These are phyloP conservation scores for Ochetophila trinervis DNA, from an alignment of 306 rosid genomes.

Conservation along the genomic window DNA sequence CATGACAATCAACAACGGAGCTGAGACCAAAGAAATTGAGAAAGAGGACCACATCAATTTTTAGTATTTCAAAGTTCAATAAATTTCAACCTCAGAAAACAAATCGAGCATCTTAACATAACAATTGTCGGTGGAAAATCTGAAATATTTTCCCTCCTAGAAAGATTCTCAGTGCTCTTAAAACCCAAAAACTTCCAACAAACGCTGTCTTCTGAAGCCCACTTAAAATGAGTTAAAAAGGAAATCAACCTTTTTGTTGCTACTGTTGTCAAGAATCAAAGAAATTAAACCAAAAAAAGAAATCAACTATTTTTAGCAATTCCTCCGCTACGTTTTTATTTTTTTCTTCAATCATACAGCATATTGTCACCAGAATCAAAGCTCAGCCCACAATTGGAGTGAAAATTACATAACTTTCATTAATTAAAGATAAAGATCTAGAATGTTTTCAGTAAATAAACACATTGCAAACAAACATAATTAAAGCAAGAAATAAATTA, in stretches of 20 bases:
- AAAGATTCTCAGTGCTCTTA: neutral
- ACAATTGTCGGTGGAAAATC: neutral
- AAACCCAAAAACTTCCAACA: neutral
- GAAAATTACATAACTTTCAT: too few species aligned
- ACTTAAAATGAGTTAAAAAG: too few species aligned
- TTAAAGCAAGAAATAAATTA: neutral
- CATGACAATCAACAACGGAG: neutral
- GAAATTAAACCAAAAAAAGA: neutral
- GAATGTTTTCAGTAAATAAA: neutral
- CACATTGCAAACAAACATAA: neutral
- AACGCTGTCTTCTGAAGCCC: neutral
- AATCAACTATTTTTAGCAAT: neutral
- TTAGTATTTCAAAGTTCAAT: neutral
- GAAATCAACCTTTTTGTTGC: too few species aligned
- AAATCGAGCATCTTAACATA: neutral
- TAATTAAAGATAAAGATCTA: neutral
- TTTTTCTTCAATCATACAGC: constrained; percentile 2
- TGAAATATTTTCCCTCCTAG: neutral
- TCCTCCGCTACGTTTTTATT: neutral
- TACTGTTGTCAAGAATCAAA: neutral
- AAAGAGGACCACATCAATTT: neutral
- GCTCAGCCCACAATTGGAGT: neutral
- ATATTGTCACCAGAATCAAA: neutral
- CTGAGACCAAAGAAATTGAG: neutral
- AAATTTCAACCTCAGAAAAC: neutral